Conservation (phyloP, 2,329 filamentous ascomycete genomes). For the Claviceps paspali region DNA sequence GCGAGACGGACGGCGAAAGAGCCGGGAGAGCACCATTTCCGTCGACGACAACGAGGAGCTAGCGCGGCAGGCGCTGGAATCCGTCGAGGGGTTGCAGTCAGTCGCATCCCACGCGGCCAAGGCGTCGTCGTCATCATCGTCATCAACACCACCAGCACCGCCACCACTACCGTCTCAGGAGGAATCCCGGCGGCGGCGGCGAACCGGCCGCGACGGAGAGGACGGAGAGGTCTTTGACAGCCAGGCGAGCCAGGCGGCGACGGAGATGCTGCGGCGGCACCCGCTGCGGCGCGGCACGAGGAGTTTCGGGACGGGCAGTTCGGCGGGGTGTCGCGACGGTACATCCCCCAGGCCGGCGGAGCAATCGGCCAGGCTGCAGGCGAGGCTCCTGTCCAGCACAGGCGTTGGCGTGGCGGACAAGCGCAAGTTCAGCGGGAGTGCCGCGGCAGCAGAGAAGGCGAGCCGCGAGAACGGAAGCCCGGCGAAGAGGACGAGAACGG, state of each 20-base stretch:
- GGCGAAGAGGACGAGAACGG: slow-evolving; percentile 32
- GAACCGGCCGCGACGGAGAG: slow-evolving; percentile 11
- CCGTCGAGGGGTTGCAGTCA: slow-evolving; percentile 32
- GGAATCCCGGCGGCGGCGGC: slow-evolving; percentile 8
- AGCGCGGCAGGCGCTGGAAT: slow-evolving; percentile 36
- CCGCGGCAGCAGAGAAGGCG: slow-evolving; percentile 19
- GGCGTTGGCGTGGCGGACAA: slow-evolving; percentile 30
- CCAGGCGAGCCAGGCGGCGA: slow-evolving; percentile 63
- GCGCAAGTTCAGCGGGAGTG: slow-evolving; percentile 30
- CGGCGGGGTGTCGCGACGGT: slow-evolving; percentile 27
- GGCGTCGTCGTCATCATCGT: too few relatives aligned
- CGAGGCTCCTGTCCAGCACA: slow-evolving; percentile 30
- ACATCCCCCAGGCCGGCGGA: slow-evolving; percentile 29
- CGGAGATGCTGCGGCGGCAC: slow-evolving; percentile 54
- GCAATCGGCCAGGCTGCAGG: slow-evolving; percentile 30
- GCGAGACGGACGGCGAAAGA: slow-evolving; percentile 41
- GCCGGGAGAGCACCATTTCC: slow-evolving; percentile 76
- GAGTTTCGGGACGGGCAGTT: slow-evolving; percentile 34
- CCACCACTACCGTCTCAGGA: too few relatives aligned
- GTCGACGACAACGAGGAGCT: slow-evolving; percentile 46
- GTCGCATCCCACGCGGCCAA: slow-evolving; percentile 13
- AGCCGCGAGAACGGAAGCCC: slow-evolving; percentile 28
- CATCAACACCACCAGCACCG: too few relatives aligned
- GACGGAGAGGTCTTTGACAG: slow-evolving; percentile 49
- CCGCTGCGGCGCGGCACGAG: slow-evolving; percentile 28